Conservation (phyloP, 257 asterid species). For the Solanum neorickii region DNA sequence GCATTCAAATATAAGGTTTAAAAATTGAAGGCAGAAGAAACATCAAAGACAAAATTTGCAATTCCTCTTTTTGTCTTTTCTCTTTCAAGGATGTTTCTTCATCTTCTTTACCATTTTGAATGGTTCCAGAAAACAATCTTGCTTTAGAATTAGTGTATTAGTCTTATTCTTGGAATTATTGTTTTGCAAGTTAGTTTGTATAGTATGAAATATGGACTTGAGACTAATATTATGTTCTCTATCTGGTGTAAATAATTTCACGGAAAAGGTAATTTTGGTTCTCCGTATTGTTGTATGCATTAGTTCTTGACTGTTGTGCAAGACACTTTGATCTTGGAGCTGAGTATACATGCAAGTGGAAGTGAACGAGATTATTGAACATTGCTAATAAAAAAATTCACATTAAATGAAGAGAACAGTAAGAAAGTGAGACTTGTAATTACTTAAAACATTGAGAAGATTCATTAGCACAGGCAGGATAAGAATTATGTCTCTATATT, state of each 20-base stretch:
- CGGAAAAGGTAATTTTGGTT: neutral
- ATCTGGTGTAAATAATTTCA: neutral
- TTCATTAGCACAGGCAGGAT: neutral
- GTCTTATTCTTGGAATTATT: neutral
- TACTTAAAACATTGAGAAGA: neutral
- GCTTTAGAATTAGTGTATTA: conserved; percentile 26
- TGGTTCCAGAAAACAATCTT: conserved; percentile 54
- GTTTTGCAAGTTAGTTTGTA: neutral
- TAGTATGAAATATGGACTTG: neutral
- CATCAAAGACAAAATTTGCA: neutral
- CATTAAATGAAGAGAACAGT: neutral
- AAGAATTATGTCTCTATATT: neutral
- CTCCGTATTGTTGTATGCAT: neutral
- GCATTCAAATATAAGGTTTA: neutral
- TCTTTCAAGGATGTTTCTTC: neutral
- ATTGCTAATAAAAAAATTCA: neutral
- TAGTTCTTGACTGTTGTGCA: neutral
- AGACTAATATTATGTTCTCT: neutral
- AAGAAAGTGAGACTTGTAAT: neutral
- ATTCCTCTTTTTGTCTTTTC: neutral
- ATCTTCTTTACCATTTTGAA: neutral
- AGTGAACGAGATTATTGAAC: neutral
- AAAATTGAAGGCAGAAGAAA: neutral
- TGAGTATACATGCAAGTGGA: neutral
- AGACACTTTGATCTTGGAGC: neutral